These are phyloP conservation scores for Neolentinus lepideus DNA, from an alignment of 1,284 basidiomycete species.

Conservation along the genomic window DNA sequence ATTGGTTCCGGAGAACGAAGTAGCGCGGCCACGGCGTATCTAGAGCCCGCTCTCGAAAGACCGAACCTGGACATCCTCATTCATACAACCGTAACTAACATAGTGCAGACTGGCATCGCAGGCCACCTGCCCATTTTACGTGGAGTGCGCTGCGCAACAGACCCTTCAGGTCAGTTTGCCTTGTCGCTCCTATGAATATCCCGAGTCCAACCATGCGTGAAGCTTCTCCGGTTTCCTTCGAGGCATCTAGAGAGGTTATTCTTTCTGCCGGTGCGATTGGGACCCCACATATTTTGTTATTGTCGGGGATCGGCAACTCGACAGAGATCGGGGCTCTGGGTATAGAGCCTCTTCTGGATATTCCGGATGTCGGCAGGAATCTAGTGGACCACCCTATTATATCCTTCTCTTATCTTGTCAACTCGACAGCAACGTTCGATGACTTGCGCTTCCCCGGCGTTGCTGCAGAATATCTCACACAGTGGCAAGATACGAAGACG, in stretches of 20 bases:
- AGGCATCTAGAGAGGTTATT: background rate
- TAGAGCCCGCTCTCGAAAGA: slow-evolving; percentile 11
- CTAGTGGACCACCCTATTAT: slow-evolving; percentile 29
- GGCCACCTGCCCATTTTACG: background rate
- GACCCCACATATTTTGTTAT: slow-evolving; percentile 19
- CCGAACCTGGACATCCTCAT: slow-evolving; percentile 18
- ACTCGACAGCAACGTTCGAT: slow-evolving; percentile 21
- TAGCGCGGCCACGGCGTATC: slow-evolving; percentile 18
- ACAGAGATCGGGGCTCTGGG: slow-evolving; percentile 18
- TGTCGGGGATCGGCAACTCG: slow-evolving; percentile 33
- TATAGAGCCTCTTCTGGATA: slow-evolving; percentile 21
- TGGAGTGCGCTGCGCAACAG: background rate
- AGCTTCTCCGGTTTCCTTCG: background rate
- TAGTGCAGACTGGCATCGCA: background rate
- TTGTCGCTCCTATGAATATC: background rate
- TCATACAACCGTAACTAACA: slow-evolving; percentile 10
- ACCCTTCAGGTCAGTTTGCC: background rate
- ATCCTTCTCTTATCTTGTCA: slow-evolving; percentile 21
- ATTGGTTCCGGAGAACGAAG: slow-evolving; percentile 13
- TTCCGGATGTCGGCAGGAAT: slow-evolving; percentile 36
- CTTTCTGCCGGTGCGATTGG: slow-evolving; percentile 19
- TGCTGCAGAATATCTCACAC: slow-evolving; percentile 8
- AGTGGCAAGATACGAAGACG: slow-evolving; percentile 22
- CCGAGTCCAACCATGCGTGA: background rate
- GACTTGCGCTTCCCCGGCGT: slow-evolving; percentile 13